Evolutionary conservation across 2,329 filamentous ascomycete genomes (phyloP).

Genomic region (Dactylellina cionopaga): DNA sequence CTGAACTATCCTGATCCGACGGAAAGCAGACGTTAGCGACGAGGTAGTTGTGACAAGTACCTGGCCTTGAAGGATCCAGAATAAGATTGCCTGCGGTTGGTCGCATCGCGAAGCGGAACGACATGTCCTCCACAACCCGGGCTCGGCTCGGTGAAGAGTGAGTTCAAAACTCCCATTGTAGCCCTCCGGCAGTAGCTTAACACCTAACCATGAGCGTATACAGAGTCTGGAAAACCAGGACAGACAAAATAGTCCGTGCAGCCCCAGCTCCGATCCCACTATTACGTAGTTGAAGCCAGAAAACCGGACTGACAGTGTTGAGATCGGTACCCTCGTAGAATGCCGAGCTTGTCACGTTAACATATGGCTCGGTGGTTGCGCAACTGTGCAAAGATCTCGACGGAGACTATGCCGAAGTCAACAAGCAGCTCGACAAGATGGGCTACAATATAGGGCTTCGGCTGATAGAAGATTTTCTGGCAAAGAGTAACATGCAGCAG

Average conservation of each 20-base stretch:
- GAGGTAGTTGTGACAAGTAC: too few species aligned
- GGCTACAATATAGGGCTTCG: slow-evolving; percentile 97
- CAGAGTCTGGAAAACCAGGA: slow-evolving; percentile 58
- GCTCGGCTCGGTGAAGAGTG: slow-evolving; percentile 79
- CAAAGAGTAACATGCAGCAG: slow-evolving; percentile 89
- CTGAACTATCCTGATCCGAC: too few species aligned
- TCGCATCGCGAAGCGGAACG: not conserved
- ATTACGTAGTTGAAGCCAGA: not conserved
- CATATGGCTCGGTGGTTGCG: slow-evolving; percentile 96
- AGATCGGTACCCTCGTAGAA: slow-evolving; percentile 60
- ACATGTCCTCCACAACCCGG: slow-evolving; percentile 72
- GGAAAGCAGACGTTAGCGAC: too few species aligned
- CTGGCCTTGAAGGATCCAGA: not conserved
- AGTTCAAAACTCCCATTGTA: slow-evolving; percentile 59
- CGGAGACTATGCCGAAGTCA: slow-evolving; percentile 91
- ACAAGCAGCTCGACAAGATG: slow-evolving; percentile 98
- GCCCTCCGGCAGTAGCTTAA: not conserved
- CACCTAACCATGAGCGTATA: not conserved
- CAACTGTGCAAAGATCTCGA: slow-evolving; percentile 98
- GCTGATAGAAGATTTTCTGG: slow-evolving; percentile 95
- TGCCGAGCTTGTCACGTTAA: slow-evolving; percentile 94
- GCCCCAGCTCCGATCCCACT: not conserved
- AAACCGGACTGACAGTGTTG: not conserved
- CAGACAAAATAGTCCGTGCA: slow-evolving; percentile 57
- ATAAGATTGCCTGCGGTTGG: not conserved